phyloP scores from a whole-genome alignment of 139 green algal genomes.

The Chlamydomonas sp. region DNA sequence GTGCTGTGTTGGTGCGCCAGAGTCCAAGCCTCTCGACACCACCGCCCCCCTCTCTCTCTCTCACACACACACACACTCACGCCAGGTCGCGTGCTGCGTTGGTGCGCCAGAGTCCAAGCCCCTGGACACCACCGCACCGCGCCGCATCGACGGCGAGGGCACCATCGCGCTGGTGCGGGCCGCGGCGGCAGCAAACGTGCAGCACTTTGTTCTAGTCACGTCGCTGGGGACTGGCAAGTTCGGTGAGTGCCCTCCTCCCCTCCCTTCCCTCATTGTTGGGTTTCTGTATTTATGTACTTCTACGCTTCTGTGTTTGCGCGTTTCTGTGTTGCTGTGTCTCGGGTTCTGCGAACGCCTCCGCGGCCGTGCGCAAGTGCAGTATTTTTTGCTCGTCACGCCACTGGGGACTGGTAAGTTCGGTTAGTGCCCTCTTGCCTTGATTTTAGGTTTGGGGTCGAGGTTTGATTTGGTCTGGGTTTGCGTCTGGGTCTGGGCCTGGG shows the following conservation, averaged over 20 bases:
- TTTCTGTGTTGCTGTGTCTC: too few relatives aligned
- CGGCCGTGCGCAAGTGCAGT: constrained; percentile 51
- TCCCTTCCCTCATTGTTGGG: too few relatives aligned
- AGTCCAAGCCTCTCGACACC: constrained; percentile 32
- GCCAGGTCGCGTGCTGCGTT: constrained; percentile 67
- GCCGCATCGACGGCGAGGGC: constrained; percentile 66
- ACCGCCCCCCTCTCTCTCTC: too few relatives aligned
- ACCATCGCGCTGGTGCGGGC: constrained; percentile 62
- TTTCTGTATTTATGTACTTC: too few relatives aligned
- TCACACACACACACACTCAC: too few relatives aligned
- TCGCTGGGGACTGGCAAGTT: constrained; percentile 83
- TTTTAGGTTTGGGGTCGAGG: too few relatives aligned
- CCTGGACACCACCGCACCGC: constrained; percentile 51
- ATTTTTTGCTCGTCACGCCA: constrained; percentile 79
- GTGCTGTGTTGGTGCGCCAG: constrained; percentile 65
- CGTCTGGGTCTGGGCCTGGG: too few relatives aligned
- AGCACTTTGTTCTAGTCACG: constrained; percentile 80
- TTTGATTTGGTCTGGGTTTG: too few relatives aligned
- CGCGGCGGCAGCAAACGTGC: constrained; percentile 44
- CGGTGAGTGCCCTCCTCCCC: too few relatives aligned
- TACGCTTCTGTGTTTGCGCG: too few relatives aligned
- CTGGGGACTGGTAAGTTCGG: constrained; percentile 80
- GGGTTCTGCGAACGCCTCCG: too few relatives aligned
- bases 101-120: constrained; percentile 61
- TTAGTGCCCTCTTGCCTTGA: too few relatives aligned